Conservation (phyloP, 495 filamentous ascomycete species). For the Hyaloscypha variabilis region DNA sequence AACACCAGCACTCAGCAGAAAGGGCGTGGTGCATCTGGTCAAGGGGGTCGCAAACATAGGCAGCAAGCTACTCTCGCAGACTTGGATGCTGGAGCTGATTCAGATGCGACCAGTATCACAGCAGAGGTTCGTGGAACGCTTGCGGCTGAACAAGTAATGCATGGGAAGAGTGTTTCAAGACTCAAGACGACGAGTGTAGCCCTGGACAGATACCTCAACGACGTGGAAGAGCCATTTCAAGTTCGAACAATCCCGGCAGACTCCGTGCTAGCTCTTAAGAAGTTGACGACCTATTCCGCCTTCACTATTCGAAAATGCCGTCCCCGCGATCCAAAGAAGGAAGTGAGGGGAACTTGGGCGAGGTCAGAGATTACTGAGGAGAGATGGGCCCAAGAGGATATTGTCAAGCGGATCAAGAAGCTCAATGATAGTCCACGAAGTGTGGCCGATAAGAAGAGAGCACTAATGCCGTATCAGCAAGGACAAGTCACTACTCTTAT, state of each 20-base stretch:
- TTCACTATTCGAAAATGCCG: constrained; percentile 21
- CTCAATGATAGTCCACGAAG: constrained; percentile 17
- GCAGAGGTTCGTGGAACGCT: not conserved
- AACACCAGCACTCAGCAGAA: not conserved
- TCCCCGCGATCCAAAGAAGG: constrained; percentile 19
- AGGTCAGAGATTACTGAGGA: constrained; percentile 22
- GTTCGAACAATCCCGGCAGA: too few species aligned
- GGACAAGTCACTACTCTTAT: constrained; percentile 21
- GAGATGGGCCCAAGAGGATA: constrained; percentile 20
- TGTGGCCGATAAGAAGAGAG: constrained; percentile 23
- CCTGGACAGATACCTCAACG: not conserved
- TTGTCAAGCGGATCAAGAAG: constrained; percentile 26
- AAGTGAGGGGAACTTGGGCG: constrained; percentile 30
- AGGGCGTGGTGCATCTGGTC: not conserved
- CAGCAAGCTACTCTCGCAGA: not conserved
- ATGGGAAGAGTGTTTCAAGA: not conserved
- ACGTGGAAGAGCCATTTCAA: not conserved
- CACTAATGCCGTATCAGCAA: constrained; percentile 15
- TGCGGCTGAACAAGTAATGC: not conserved
- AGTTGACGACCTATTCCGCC: constrained; percentile 23
- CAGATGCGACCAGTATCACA: not conserved
- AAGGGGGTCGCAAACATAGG: not conserved
- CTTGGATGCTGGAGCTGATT: not conserved
- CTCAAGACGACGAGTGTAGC: not conserved
- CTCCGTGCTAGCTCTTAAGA: too few species aligned